Percentiles rank a stretch among this genome's conserved stretches.
These are phyloP conservation scores for Cardamine chenopodiifolia DNA, from an alignment of 345 rosid genomes.

Conservation along the genomic window DNA sequence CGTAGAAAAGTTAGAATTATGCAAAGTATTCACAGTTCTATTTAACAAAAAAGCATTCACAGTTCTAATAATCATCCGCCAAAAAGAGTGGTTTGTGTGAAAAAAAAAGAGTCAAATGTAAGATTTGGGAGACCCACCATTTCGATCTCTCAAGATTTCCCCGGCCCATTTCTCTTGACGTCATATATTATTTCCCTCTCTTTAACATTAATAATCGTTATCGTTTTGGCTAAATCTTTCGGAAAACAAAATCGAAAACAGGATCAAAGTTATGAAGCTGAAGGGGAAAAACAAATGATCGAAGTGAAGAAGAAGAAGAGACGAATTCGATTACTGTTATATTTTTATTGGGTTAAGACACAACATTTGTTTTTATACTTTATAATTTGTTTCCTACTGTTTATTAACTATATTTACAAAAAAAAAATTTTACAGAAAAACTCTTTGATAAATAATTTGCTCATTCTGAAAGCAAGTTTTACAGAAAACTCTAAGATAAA, in stretches of 20 bases:
- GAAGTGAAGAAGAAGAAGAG: background rate
- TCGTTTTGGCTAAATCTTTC: constrained; percentile 24
- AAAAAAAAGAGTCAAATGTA: constrained; percentile 31
- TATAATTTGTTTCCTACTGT: background rate
- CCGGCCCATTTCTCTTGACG: constrained; percentile 32
- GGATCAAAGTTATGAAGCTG: background rate
- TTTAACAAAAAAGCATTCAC: too few species aligned
- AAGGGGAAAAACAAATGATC: background rate
- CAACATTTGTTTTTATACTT: background rate
- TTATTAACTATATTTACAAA: background rate
- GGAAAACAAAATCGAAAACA: background rate
- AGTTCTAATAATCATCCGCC: background rate
- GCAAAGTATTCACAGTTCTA: background rate
- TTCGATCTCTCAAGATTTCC: constrained; percentile 36
- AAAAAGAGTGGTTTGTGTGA: background rate
- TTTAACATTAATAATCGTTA: constrained; percentile 22
- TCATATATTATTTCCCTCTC: constrained; percentile 24
- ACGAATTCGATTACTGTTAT: background rate
- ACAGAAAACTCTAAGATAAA: background rate
- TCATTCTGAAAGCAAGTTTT: background rate
- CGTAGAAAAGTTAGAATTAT: background rate
- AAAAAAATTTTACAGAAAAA: background rate
- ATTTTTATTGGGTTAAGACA: background rate
- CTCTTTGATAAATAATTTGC: background rate
- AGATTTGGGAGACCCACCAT: constrained; percentile 46